phyloP scores from a whole-genome alignment of 176 grass and related monocot genomes.

The bread wheat (Triticum aestivum) region IWGSC_CS_RefSeq_v2.1 NC_057804.1:17144995-17145494 shows the following conservation, averaged over 20 bases:
- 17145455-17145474: not conserved
- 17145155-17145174: not conserved
- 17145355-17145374: not conserved
- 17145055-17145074: constrained; percentile 63
- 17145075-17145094: constrained; percentile 48
- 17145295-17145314: not conserved
- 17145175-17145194: not conserved
- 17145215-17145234: not conserved
- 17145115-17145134: constrained; percentile 14
- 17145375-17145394: not conserved
- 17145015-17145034: constrained; percentile 72
- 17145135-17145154: not conserved
- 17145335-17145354: constrained; percentile 1
- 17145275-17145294: not conserved
- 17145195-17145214: not conserved
- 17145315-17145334: constrained; percentile 11
- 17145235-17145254: not conserved
- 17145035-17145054: constrained; percentile 64
- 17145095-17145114: not conserved
- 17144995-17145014: constrained; percentile 64
- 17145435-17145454: not conserved
- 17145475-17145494: not conserved
- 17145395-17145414: not conserved
- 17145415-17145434: not conserved
- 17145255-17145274: not conserved